A percentile compares a stretch with the other conserved stretches of the same genome.
Evolutionary conservation across 192 early-diverging fungal genomes (phyloP).

Genomic region (Linnemannia zychae): DNA sequence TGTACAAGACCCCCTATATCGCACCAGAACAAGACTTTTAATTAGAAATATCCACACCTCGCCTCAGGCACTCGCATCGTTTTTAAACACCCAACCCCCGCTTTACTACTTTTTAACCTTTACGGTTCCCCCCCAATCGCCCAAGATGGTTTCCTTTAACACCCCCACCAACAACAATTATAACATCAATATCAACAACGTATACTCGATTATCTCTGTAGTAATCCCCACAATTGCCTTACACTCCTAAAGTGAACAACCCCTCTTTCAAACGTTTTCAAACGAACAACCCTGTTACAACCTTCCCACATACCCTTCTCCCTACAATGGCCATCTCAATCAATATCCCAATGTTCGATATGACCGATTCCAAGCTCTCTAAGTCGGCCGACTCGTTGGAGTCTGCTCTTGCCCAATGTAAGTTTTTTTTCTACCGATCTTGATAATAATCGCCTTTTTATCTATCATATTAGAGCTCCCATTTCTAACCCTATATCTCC

Average conservation of each 20-base stretch:
- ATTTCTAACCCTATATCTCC: not conserved
- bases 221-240: conserved; percentile 26
- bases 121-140: conserved; percentile 33
- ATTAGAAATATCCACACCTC: not conserved
- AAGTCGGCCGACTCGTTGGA: conserved; percentile 50
- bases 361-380: conserved; percentile 44
- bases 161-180: conserved; percentile 27
- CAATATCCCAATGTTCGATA: conserved; percentile 51
- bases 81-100: conserved; percentile 14
- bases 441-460: not conserved
- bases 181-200: conserved; percentile 30
- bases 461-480: not conserved
- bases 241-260: conserved; percentile 41
- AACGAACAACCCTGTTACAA: not conserved
- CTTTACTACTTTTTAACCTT: conserved; percentile 37
- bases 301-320: not conserved
- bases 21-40: conserved; percentile 34
- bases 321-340: conserved; percentile 37
- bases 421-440: conserved; percentile 4
- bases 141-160: conserved; percentile 56
- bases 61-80: not conserved
- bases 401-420: conserved; percentile 55
- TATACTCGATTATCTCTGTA: conserved; percentile 33
- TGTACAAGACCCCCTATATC: conserved; percentile 36
- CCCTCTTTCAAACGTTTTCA: conserved; percentile 2